These are phyloP conservation scores for Penstemon eatonii DNA, from an alignment of 257 asterid genomes.

Conservation along the genomic window DNA sequence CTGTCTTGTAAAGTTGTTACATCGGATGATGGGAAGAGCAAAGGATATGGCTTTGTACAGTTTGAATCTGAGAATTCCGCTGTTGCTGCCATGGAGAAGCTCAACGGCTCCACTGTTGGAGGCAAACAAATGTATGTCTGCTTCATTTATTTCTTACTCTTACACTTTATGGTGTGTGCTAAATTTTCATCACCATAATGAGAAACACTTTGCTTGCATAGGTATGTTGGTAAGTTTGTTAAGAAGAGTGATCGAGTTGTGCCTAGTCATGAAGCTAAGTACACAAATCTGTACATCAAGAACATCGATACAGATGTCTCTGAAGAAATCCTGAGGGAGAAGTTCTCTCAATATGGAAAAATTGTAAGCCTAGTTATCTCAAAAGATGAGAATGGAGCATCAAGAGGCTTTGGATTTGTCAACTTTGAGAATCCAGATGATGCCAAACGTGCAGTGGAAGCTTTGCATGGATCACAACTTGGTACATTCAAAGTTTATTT, in stretches of 20 bases:
- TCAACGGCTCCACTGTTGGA: constrained; percentile 43
- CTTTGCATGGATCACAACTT: constrained; percentile 63
- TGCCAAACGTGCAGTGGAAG: constrained; percentile 60
- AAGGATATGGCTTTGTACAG: constrained; percentile 67
- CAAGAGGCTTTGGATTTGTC: constrained; percentile 83
- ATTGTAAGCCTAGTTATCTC: constrained; percentile 48
- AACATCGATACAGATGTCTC: constrained; percentile 59
- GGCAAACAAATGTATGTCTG: constrained; percentile 50
- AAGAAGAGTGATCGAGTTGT: constrained; percentile 50
- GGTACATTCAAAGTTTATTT: constrained; percentile 43
- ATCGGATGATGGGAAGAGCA: constrained; percentile 58
- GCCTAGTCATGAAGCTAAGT: constrained; percentile 40
- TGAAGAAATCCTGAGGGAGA: constrained; percentile 53
- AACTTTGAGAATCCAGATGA: constrained; percentile 60
- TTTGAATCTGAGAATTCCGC: constrained; percentile 53
- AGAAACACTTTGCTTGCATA: constrained; percentile 22
- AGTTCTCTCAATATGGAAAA: constrained; percentile 59
- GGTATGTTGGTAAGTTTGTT: constrained; percentile 61
- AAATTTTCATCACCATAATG: constrained; percentile 5
- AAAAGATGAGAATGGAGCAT: constrained; percentile 62
- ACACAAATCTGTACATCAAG: constrained; percentile 60
- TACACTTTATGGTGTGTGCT: background rate
- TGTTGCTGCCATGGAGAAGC: constrained; percentile 49
- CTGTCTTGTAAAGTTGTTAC: constrained; percentile 53
- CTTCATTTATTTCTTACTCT: constrained; percentile 4